Evolutionary conservation across 345 rosid genomes (phyloP), one percentile per base, ranked within the genome.

Genomic region (Chamaenerion angustifolium): DNA sequence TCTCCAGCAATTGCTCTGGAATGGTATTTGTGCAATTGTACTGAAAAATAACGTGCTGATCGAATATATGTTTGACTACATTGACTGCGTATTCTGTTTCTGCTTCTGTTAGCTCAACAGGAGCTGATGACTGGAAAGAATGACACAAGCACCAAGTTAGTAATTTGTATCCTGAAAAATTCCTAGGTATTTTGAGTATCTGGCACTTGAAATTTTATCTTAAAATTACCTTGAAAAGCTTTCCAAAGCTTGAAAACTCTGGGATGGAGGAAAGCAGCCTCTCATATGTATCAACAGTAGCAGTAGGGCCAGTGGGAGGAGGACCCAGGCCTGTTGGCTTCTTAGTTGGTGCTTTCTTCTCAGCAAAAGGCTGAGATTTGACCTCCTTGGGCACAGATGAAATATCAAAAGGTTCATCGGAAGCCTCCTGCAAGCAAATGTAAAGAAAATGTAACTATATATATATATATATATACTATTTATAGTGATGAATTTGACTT

Each of bases 81-180:
- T 86, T 86, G 58, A 90, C 98, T 2, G 92, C 80, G 46, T 90
- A 90, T 68, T 90, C 98, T 45, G 98, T 90, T 68, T 87, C 98
- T 56, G 94, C 86, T 81, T 90, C 98, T 23, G 98, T 86, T 55
- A 86, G 77, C 76, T 90, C 98, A 63, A 83, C 92, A 47, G 85
- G 92, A 18, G 80, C 50, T 16, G 96, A 80, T 15, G 98, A 86
- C 98, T 90, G 77, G 46, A 42, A n/a, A 64, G 54, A 67, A 55
- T 16, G 43, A 54, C 37, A 31, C 37, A 8, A 27, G 17, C 55
- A 42, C 56, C 8, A 68, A 43, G 14, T 57, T 53, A 54, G 37
- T 52, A 56, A 53, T 49, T 9, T 25, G 3, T 37, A 12, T 31
- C 18, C 12, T 45, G 16, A 49, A 49, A 11, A 45, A 48, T 12